These are phyloP conservation scores for Turritis glabra DNA, from an alignment of 345 rosid species.

Conservation along the genomic window DNA sequence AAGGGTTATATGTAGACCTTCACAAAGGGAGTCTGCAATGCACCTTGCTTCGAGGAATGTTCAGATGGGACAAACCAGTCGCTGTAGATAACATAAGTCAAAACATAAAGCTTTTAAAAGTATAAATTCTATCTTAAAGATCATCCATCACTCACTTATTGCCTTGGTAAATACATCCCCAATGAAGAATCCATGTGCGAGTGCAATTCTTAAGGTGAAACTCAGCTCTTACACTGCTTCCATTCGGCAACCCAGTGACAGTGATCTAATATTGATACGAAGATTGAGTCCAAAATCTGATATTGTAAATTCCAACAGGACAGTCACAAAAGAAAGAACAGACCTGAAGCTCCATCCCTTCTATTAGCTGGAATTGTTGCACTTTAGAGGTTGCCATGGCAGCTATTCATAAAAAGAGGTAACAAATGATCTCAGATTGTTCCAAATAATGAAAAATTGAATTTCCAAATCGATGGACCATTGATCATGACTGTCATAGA, in stretches of 20 bases:
- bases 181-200: conserved; percentile 62
- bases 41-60: conserved; percentile 52
- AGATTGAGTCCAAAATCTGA: not conserved
- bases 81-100: conserved; percentile 40
- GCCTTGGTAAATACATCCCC: conserved; percentile 62
- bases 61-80: conserved; percentile 57
- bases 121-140: not conserved
- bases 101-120: not conserved
- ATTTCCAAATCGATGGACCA: not conserved
- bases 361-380: conserved; percentile 55
- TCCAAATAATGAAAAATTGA: not conserved
- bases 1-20: conserved; percentile 30
- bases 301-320: conserved; percentile 1
- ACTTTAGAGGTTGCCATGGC: conserved; percentile 52
- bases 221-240: conserved; percentile 56
- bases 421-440: conserved; percentile 7
- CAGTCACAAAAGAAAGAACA: conserved; percentile 28
- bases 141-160: conserved; percentile 43
- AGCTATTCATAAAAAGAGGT: conserved; percentile 26
- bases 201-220: conserved; percentile 56
- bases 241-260: conserved; percentile 47
- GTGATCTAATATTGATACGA: conserved; percentile 39
- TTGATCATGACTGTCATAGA: not conserved
- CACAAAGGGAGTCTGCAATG: conserved; percentile 58
- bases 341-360: conserved; percentile 66